Evolutionary conservation across 2,329 filamentous ascomycete species (phyloP), one percentile per base, ranked within the genome.

Genomic region (Dryadomyces sulphureus): DNA sequence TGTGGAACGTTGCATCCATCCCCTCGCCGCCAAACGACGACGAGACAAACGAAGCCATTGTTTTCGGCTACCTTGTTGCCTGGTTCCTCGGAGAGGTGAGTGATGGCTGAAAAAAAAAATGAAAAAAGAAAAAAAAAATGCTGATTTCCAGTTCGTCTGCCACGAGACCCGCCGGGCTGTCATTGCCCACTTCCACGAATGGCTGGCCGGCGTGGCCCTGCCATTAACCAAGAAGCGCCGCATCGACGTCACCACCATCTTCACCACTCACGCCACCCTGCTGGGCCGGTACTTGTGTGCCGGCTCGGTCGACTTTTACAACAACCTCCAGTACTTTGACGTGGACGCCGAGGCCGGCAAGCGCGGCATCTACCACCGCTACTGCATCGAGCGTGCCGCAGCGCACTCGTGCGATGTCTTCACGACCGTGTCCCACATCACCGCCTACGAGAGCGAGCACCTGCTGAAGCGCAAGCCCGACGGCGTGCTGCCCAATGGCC

Each of bases 111-210:
- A 14, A 32, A 30, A 12, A 12, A 30, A 7, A 7, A 30, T 12
- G 25, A 7, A 30, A 12, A 12, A 7, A n/a, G n/a, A n/a, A n/a
- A n/a, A n/a, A n/a, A n/a, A n/a, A n/a, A n/a, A n/a, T 5, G 40
- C 22, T n/a, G 19, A 5, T n/a, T 41, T n/a, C 17, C 55, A 94
- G 89, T 96, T 89, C 62, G 87, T 94, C 52, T 86, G 81, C 58
- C 89, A 94, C 62, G 90, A 96, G 65, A 92, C 85, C 65, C 81
- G 80, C 54, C 84, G 79, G 59, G 92, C 92, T 4, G 87, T 98
- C 53, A 92, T 96, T 63, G 92, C 89, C 47, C 92, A 98, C 64
- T 96, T 96, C 70, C 92, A 98, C 69, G 92, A 98, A 65, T 98
- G 92, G 92, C 76, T 98, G 46, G 83, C 92, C 11, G 92, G 90